Conservation (phyloP, 2,329 filamentous ascomycete species). For the Monilinia laxa region DNA sequence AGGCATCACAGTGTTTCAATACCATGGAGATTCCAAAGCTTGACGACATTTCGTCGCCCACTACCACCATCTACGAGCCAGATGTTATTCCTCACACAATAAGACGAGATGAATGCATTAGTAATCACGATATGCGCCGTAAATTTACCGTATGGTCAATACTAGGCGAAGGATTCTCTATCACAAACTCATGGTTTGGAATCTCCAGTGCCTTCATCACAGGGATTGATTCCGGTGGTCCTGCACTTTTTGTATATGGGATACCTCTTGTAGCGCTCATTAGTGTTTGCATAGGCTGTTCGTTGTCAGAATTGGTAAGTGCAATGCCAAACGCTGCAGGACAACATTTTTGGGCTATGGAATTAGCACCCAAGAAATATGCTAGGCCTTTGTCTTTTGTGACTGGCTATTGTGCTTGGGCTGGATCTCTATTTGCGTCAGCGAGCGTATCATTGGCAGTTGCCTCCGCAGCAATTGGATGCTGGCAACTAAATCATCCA, state of each 20-base stretch:
- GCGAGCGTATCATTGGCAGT: conserved; percentile 20
- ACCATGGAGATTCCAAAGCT: conserved; percentile 17
- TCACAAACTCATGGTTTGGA: conserved; percentile 23
- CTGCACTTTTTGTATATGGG: conserved; percentile 22
- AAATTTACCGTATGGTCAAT: conserved; percentile 23
- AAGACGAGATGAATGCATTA: neutral
- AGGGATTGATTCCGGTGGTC: conserved; percentile 19
- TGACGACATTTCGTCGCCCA: neutral
- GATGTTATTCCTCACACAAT: neutral
- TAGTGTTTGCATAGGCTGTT: conserved; percentile 17
- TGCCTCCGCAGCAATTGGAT: conserved; percentile 18
- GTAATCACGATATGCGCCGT: conserved; percentile 15
- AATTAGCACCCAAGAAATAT: conserved; percentile 21
- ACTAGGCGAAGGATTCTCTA: conserved; percentile 20
- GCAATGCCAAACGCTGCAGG: conserved; percentile 24
- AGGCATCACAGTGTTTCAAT: neutral
- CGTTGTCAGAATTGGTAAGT: conserved; percentile 22
- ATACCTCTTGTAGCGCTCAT: conserved; percentile 15
- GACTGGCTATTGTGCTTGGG: conserved; percentile 22
- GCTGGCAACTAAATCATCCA: conserved; percentile 19
- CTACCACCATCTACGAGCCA: neutral
- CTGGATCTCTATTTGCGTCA: conserved; percentile 20
- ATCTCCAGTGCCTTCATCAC: conserved; percentile 23
- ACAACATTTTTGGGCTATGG: conserved; percentile 23
- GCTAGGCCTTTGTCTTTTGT: conserved; percentile 20